Base-by-base conservation (phyloP, 2,329 filamentous ascomycete species). In the Aspergillus amoenus region DNA sequence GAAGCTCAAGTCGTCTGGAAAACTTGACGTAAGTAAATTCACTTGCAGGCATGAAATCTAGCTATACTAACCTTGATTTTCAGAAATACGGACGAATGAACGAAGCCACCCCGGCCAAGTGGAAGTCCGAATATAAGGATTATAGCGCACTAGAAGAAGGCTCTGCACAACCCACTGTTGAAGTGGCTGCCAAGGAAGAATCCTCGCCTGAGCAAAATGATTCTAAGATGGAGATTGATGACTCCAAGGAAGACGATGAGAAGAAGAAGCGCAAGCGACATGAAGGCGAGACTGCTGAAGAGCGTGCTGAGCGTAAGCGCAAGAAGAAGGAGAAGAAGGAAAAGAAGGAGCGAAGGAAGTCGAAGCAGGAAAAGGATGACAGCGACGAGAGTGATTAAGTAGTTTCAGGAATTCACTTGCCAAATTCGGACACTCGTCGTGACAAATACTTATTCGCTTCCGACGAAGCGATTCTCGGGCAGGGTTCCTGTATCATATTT, bases 1-100 rank as follows among this genome's bases (percentile, higher is more conserved):
- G 89, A 97, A 97, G 86, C 87, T 99, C 82, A 97, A 97, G 87
- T 91, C 93, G 52, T 90, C 91, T 66, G 94, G 94, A 77, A 96
- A 97, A 81, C 88, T 99, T 59, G 94, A 99, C 82, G 82, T 85
- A 73, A 73, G 82, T 74, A 12, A 39, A 39, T 24, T n/a, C 2
- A 47, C 13, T 41, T 5, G 13, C 12, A 21, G 8, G 30, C 17
- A 27, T 27, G 17, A 9, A 37, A 13, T 5, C 27, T 34, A 8
- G 17, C 15, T 27, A 4, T 47, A 55, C 73, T 81, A 72, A 81
- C 62, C 11, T 48, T 42, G 41, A 30, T 12, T 12, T 32, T 11
- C 59, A 84, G 82, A 99, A 99, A 88, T 97, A 87, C 69, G 94
- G 94, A 66, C 88, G 93, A 58, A 78, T 90, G 68, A 99, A 97